Conservation (phyloP, 345 rosid species). For the Turnera subulata region DNA sequence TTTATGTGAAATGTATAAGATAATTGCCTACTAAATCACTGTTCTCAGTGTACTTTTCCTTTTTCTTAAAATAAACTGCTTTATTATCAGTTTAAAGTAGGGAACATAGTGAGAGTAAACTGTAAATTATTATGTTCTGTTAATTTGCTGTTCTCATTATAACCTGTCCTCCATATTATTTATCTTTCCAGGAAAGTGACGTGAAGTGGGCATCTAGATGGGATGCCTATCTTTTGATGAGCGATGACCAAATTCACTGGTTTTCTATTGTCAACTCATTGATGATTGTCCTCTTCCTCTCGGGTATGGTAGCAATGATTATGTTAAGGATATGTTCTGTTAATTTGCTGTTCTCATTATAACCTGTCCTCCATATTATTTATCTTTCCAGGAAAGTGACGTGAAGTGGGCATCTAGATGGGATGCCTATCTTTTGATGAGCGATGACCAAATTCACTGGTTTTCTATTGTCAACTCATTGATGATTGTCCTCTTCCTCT, state of each 20-base stretch:
- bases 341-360: too few species aligned
- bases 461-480: conserved; percentile 74
- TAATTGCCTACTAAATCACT: too few species aligned
- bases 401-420: conserved; percentile 91
- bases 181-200: conserved; percentile 51
- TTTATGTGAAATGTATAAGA: too few species aligned
- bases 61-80: too few species aligned
- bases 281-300: conserved; percentile 79
- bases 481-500: conserved; percentile 79
- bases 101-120: too few species aligned
- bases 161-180: too few species aligned
- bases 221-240: conserved; percentile 83
- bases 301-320: conserved; percentile 86
- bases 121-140: too few species aligned
- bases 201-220: conserved; percentile 90
- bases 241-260: conserved; percentile 75
- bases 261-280: conserved; percentile 75
- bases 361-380: too few species aligned
- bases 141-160: too few species aligned
- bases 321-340: conserved; percentile 76
- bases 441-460: conserved; percentile 80
- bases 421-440: conserved; percentile 85
- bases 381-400: conserved; percentile 56
- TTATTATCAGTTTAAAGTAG: too few species aligned
- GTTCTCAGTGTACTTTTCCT: too few species aligned